Conservation (phyloP, 139 green algal genomes). For the Limnomonas spitsbergensis region DNA sequence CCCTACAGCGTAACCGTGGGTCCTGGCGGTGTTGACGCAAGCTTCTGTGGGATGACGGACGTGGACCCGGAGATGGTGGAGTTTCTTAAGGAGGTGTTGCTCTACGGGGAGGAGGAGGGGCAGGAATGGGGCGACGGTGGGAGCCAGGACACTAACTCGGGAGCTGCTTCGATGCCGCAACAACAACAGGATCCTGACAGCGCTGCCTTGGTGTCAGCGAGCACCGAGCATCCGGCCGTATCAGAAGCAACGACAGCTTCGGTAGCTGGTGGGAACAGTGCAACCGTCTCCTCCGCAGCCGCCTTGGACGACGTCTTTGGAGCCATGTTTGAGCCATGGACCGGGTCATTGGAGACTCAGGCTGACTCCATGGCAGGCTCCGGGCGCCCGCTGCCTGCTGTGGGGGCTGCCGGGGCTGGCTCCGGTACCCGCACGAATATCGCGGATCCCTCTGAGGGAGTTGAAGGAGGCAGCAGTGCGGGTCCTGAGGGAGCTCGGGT, state of each 20-base stretch:
- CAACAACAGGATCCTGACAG: too few relatives aligned
- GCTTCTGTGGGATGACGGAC: too few relatives aligned
- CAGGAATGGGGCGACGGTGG: too few relatives aligned
- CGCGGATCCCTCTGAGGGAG: neutral
- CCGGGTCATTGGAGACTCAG: neutral
- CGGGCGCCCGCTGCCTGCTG: neutral
- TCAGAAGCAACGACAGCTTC: neutral
- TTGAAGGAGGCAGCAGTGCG: neutral
- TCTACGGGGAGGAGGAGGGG: too few relatives aligned
- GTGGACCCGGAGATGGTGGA: too few relatives aligned
- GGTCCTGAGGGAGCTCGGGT: neutral
- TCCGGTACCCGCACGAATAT: neutral
- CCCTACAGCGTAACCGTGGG: too few relatives aligned
- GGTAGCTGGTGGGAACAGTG: neutral
- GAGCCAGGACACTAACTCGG: too few relatives aligned
- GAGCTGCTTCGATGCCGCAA: too few relatives aligned
- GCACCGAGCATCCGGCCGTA: too few relatives aligned
- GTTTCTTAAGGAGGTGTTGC: too few relatives aligned
- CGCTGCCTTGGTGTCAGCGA: too few relatives aligned
- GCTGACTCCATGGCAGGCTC: neutral
- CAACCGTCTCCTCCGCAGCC: neutral
- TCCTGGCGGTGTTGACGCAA: too few relatives aligned
- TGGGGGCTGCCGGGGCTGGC: neutral
- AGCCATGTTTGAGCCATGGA: constrained; percentile 1
- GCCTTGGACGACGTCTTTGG: neutral